These are phyloP conservation scores for Talaromyces funiculosus DNA, from an alignment of 2,329 filamentous ascomycete species.

Conservation along the genomic window DNA sequence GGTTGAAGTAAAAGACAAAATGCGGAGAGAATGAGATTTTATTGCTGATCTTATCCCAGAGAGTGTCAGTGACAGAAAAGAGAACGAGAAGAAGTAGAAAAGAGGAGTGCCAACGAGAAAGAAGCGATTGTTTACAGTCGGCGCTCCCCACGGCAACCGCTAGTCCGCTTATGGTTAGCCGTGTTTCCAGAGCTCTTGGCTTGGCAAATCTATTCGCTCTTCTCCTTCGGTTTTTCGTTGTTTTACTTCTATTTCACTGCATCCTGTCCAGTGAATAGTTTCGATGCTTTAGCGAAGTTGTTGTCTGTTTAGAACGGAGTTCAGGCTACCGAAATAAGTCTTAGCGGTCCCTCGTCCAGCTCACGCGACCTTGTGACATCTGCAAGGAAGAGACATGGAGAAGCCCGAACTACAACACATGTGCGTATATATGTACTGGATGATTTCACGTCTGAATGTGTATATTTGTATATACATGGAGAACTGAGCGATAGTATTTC, in stretches of 20 bases:
- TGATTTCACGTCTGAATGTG: too few relatives aligned
- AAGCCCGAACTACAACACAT: too few relatives aligned
- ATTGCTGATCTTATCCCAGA: neutral
- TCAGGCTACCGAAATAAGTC: too few relatives aligned
- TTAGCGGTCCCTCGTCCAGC: neutral
- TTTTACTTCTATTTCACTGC: too few relatives aligned
- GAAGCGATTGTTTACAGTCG: neutral
- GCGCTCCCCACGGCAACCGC: constrained; percentile 8
- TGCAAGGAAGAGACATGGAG: neutral
- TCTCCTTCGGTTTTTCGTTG: too few relatives aligned
- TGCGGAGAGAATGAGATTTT: neutral
- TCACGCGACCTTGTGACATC: neutral
- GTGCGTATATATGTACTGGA: too few relatives aligned
- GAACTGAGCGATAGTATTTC: too few relatives aligned
- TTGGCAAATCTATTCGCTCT: constrained; percentile 1
- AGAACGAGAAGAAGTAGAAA: neutral
- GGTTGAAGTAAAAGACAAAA: neutral
- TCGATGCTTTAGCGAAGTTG: neutral
- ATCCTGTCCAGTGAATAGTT: neutral
- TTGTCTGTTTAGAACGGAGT: too few relatives aligned
- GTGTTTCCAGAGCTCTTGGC: neutral
- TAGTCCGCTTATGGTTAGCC: neutral
- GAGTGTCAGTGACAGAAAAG: neutral
- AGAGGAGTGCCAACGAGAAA: neutral
- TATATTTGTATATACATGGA: too few relatives aligned